Evolutionary conservation across 176 grass and related monocot genomes (phyloP).

Genomic region (Oryza meridionalis): DNA sequence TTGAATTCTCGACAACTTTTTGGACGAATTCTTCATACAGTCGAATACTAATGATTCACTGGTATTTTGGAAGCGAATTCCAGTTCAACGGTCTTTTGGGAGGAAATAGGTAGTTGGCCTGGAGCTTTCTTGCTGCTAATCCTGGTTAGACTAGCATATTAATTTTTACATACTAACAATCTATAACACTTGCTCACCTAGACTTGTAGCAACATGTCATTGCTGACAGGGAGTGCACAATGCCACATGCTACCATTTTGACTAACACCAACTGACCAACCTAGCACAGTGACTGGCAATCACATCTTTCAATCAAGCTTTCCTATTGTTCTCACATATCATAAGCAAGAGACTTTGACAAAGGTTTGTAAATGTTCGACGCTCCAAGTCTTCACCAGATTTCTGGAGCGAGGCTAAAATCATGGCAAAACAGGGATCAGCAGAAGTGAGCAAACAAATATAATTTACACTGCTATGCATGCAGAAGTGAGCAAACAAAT

Average conservation of each 20-base stretch:
- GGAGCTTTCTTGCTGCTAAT: not conserved
- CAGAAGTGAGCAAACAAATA: not conserved
- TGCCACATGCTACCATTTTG: not conserved
- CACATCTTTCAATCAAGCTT: not conserved
- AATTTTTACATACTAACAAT: not conserved
- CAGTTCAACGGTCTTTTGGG: not conserved
- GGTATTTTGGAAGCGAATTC: not conserved
- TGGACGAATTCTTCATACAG: not conserved
- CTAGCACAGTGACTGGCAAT: not conserved
- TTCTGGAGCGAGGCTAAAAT: not conserved
- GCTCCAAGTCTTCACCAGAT: not conserved
- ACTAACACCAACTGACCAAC: slow-evolving; percentile 3
- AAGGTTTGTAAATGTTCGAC: not conserved
- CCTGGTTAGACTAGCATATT: not conserved
- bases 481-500: not conserved
- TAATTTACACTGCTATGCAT: not conserved
- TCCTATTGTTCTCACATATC: not conserved
- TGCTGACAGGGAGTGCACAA: not conserved
- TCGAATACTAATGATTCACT: not conserved
- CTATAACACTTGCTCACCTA: not conserved
- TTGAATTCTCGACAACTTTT: not conserved
- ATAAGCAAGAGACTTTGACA: not conserved
- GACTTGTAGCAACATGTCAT: not conserved
- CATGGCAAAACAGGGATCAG: not conserved
- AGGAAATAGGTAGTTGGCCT: not conserved